phyloP scores from a whole-genome alignment of 106 monocot genomes.

The Acorus calamus region DNA sequence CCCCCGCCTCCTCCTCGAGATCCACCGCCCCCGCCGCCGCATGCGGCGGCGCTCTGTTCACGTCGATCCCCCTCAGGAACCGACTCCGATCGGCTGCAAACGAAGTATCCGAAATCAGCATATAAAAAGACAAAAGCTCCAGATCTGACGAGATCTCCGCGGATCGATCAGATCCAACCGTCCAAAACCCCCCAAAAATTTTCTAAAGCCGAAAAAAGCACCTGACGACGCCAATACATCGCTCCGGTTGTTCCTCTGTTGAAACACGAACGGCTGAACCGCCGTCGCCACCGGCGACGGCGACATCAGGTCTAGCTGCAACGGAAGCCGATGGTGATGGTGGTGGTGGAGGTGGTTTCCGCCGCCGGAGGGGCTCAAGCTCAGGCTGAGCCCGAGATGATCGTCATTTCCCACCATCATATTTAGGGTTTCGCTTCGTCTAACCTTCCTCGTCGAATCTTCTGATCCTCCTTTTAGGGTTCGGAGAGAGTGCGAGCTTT shows the following conservation, averaged over 20 bases:
- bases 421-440: neutral
- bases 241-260: conserved; percentile 9
- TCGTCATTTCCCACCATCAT: conserved; percentile 49
- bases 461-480: neutral
- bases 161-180: neutral
- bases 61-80: conserved; percentile 27
- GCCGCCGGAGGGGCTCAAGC: conserved; percentile 19
- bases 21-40: conserved; percentile 9
- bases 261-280: neutral
- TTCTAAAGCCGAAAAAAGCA: neutral
- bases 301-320: conserved; percentile 24
- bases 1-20: conserved; percentile 21
- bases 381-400: conserved; percentile 34
- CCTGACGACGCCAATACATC: conserved; percentile 8
- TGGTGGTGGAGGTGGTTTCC: conserved; percentile 1
- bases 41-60: conserved; percentile 15
- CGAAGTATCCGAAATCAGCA: too few species aligned
- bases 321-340: neutral
- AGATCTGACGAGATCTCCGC: conserved; percentile 1
- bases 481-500: neutral
- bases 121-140: too few species aligned
- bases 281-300: neutral
- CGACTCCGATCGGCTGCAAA: too few species aligned
- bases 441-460: neutral
- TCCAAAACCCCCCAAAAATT: neutral